phyloP scores from a whole-genome alignment of 768 basidiomycete species.

The Rhizopogon roseolus region DNA sequence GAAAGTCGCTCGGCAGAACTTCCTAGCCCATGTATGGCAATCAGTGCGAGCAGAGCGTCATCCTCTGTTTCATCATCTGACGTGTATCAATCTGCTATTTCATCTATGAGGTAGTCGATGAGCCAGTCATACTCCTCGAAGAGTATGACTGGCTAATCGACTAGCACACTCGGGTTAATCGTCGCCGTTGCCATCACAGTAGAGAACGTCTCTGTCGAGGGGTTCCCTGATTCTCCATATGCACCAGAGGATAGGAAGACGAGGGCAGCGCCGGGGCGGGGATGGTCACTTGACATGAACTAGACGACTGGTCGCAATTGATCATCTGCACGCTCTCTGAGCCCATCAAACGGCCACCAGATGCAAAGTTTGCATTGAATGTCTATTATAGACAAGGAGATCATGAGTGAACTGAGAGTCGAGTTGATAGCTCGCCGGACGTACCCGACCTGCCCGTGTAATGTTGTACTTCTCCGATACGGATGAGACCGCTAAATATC shows the following conservation, averaged over 20 bases:
- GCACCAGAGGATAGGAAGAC: conserved; percentile 15
- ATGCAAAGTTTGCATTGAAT: conserved; percentile 19
- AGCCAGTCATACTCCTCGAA: no score
- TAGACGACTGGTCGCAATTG: conserved; percentile 12
- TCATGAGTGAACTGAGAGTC: not conserved
- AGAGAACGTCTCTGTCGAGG: conserved; percentile 20
- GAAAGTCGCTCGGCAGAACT: no score
- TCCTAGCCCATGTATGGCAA: no score
- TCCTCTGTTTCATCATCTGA: no score
- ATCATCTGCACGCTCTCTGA: conserved; percentile 12
- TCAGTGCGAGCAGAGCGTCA: no score
- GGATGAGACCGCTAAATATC: conserved; percentile 31
- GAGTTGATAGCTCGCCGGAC: not conserved
- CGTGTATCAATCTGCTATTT: no score
- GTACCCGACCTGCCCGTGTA: conserved; percentile 45
- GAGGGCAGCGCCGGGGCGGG: conserved; percentile 24
- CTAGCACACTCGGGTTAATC: conserved; percentile 30
- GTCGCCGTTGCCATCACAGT: conserved; percentile 30
- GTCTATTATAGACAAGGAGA: conserved; percentile 8
- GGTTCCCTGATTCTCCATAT: conserved; percentile 4
- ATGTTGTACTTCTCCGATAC: conserved; percentile 41
- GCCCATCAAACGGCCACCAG: conserved; percentile 22
- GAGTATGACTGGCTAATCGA: no score
- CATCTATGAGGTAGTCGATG: no score
- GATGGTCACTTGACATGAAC: conserved; percentile 17